Percentiles rank a stretch among this genome's conserved stretches.
phyloP scores from a whole-genome alignment of 1,139 yeast species.

The Magnusiomyces clavatus region DNA sequence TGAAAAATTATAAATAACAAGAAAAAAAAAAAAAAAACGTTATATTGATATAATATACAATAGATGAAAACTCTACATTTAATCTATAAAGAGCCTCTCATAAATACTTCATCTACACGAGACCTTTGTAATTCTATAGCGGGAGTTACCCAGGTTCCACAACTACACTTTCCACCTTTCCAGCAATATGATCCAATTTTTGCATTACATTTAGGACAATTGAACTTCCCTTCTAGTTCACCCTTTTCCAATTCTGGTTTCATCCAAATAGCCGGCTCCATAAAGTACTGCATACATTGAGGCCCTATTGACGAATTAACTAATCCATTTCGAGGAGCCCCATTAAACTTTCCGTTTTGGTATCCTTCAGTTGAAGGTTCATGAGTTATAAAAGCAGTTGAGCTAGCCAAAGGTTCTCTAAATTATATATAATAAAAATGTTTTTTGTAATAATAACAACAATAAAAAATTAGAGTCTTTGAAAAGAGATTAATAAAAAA shows the following conservation, averaged over 20 bases:
- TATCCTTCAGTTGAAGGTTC: slow-evolving; percentile 4
- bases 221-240: slow-evolving; percentile 75
- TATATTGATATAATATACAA: no score
- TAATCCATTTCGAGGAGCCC: slow-evolving; percentile 24
- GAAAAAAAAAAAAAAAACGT: no score
- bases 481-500: not conserved
- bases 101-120: slow-evolving; percentile 59
- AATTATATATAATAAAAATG: slow-evolving; percentile 16
- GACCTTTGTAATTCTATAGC: slow-evolving; percentile 77
- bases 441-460: not conserved
- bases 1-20: no score
- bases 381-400: slow-evolving; percentile 28
- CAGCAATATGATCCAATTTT: slow-evolving; percentile 78
- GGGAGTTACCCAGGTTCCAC: slow-evolving; percentile 95
- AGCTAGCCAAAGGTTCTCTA: slow-evolving; percentile 39
- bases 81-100: slow-evolving; percentile 1
- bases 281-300: slow-evolving; percentile 82
- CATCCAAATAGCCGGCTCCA: slow-evolving; percentile 94
- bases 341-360: slow-evolving; percentile 4
- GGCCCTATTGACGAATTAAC: slow-evolving; percentile 43
- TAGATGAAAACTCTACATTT: no score
- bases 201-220: slow-evolving; percentile 77
- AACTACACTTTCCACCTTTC: slow-evolving; percentile 91
- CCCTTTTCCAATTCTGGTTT: slow-evolving; percentile 56
- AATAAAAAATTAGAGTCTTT: not conserved